A percentile compares a stretch with the other conserved stretches of the same genome.
These are phyloP conservation scores for Skeletonema costatum DNA, from an alignment of 108 stramenopile genomes.

Conservation along the genomic window DNA sequence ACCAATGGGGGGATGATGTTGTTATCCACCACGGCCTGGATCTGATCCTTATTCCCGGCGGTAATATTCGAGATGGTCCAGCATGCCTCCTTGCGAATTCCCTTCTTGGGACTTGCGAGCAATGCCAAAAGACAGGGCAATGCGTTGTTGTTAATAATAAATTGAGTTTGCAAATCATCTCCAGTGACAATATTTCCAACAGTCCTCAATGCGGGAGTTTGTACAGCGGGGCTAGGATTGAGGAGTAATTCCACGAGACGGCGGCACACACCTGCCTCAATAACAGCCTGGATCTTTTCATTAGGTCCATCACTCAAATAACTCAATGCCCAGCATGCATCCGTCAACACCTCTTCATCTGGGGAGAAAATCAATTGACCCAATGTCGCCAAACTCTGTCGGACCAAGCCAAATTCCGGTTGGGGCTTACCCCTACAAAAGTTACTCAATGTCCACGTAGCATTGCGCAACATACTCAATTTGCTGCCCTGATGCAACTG, in stretches of 20 bases:
- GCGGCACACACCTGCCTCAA: conserved; percentile 96
- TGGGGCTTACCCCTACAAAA: conserved; percentile 99
- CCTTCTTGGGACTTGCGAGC: conserved; percentile 93
- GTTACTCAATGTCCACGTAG: conserved; percentile 98
- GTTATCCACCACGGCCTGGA: conserved; percentile 95
- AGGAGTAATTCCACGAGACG: conserved; percentile 95
- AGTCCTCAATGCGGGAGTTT: conserved; percentile 97
- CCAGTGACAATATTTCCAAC: conserved; percentile 99
- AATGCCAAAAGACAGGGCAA: conserved; percentile 93
- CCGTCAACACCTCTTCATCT: conserved; percentile 98
- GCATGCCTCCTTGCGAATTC: conserved; percentile 98
- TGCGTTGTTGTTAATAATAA: conserved; percentile 95
- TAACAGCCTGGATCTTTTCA: conserved; percentile 98
- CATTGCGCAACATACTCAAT: conserved; percentile 97
- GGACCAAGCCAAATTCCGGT: conserved; percentile 94
- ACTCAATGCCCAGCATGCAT: conserved; percentile 98
- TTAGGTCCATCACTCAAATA: conserved; percentile 97
- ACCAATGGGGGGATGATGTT: conserved; percentile 97
- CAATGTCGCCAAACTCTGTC: conserved; percentile 89
- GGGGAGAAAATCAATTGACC: conserved; percentile 93
- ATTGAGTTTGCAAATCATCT: conserved; percentile 94
- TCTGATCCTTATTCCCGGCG: conserved; percentile 98
- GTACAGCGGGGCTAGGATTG: conserved; percentile 90
- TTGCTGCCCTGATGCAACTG: conserved; percentile 92
- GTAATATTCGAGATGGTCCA: conserved; percentile 99